These are phyloP conservation scores for Phallus indusiatus DNA, from an alignment of 768 basidiomycete species.

Conservation along the genomic window DNA sequence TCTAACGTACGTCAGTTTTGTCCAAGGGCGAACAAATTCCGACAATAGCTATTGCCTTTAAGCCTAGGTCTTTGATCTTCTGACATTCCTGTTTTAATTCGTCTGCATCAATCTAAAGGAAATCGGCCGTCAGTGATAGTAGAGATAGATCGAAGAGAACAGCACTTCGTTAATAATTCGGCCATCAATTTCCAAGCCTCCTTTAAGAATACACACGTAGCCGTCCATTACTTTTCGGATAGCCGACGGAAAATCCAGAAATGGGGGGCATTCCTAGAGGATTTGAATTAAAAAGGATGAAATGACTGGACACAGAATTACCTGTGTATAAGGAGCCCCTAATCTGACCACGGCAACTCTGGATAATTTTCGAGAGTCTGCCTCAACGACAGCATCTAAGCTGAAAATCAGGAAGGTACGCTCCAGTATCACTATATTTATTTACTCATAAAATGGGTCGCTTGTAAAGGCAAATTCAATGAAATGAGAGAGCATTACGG, in stretches of 20 bases:
- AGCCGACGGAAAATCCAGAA: conserved; percentile 38
- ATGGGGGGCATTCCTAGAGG: conserved; percentile 40
- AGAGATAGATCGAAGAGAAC: conserved; percentile 11
- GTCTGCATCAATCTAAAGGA: conserved; percentile 27
- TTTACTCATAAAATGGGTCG: conserved; percentile 9
- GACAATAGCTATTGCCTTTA: conserved; percentile 14
- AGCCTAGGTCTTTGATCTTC: conserved; percentile 25
- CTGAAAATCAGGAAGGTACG: conserved; percentile 28
- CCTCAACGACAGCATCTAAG: conserved; percentile 52
- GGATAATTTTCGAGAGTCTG: conserved; percentile 40
- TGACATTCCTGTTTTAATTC: conserved; percentile 37
- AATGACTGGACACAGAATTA: not conserved
- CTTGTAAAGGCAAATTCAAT: not conserved
- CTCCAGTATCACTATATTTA: no score
- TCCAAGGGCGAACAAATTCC: conserved; percentile 7
- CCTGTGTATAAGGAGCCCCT: conserved; percentile 45
- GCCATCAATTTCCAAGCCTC: conserved; percentile 28
- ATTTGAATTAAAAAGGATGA: not conserved
- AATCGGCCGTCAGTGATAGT: conserved; percentile 26
- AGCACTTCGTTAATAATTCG: conserved; percentile 11
- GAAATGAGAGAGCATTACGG: not conserved
- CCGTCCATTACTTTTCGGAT: conserved; percentile 23
- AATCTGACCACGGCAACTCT: conserved; percentile 58
- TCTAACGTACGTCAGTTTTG: conserved; percentile 2
- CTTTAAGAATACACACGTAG: conserved; percentile 29